A percentile compares a stretch with the other conserved stretches of the same genome.
Evolutionary conservation across 441 rosid genomes (phyloP).

Genomic region (Heliophila coronopifolia): DNA sequence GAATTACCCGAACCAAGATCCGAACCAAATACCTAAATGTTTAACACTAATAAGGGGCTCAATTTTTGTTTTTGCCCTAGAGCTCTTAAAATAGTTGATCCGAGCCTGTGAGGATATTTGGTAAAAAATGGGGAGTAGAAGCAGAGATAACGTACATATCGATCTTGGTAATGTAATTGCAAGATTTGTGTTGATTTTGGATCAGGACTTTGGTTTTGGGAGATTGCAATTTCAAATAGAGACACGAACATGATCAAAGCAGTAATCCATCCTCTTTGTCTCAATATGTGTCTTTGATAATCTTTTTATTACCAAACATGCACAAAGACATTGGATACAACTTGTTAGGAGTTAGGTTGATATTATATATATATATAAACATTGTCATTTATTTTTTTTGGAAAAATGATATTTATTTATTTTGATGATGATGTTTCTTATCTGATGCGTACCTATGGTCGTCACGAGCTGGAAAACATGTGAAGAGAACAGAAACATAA

Average conservation of each 20-base stretch:
- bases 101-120: no score
- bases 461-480: conserved; percentile 27
- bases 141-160: conserved; percentile 16
- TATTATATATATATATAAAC: neutral
- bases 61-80: no score
- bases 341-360: conserved; percentile 9
- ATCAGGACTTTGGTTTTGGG: conserved; percentile 21
- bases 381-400: no score
- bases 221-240: conserved; percentile 5
- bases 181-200: conserved; percentile 19
- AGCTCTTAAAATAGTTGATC: no score
- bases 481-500: conserved; percentile 28
- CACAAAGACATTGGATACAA: neutral
- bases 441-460: conserved; percentile 21
- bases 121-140: neutral
- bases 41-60: no score
- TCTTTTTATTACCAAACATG: conserved; percentile 17
- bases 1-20: no score
- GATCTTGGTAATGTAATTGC: conserved; percentile 28
- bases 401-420: neutral
- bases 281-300: neutral
- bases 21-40: no score
- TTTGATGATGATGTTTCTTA: neutral
- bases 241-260: conserved; percentile 25
- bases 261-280: conserved; percentile 16